phyloP scores from a whole-genome alignment of 169 alveolate species.

The Eimeria necatrix region DNA sequence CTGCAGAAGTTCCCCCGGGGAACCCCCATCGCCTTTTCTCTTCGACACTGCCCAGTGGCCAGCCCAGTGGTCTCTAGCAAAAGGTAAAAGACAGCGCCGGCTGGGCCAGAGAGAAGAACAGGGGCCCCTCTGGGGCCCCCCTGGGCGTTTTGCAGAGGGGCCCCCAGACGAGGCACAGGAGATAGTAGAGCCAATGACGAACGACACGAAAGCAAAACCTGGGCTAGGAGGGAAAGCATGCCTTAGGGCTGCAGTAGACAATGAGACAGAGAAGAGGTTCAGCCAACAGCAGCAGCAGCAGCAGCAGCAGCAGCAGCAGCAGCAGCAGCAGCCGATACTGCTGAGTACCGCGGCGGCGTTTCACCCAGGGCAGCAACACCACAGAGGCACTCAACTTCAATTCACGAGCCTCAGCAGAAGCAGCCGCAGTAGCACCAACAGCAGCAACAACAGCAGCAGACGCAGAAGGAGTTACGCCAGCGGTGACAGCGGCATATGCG shows the following conservation, averaged over 20 bases:
- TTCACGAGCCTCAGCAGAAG: not conserved
- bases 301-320: slow-evolving; percentile 31
- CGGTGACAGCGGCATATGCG: not conserved
- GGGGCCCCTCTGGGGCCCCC: slow-evolving; percentile 29
- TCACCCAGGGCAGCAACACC: not conserved
- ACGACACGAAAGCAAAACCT: no score
- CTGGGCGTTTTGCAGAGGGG: not conserved
- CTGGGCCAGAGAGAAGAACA: not conserved
- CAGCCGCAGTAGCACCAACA: not conserved
- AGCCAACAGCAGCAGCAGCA: not conserved
- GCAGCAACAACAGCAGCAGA: slow-evolving; percentile 10
- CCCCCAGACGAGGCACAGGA: not conserved
- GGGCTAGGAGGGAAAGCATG: no score
- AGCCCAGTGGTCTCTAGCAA: no score
- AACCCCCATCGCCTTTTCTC: not conserved
- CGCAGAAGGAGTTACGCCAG: not conserved
- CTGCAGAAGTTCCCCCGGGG: not conserved
- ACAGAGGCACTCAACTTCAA: not conserved
- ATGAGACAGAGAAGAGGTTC: not conserved
- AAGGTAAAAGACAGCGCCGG: not conserved
- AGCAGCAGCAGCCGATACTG: not conserved
- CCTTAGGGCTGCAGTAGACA: not conserved
- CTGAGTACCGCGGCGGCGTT: not conserved
- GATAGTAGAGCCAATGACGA: no score
- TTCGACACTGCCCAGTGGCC: no score